These are phyloP conservation scores for Moricandia moricandioides DNA, from an alignment of 345 rosid genomes.

Conservation along the genomic window DNA sequence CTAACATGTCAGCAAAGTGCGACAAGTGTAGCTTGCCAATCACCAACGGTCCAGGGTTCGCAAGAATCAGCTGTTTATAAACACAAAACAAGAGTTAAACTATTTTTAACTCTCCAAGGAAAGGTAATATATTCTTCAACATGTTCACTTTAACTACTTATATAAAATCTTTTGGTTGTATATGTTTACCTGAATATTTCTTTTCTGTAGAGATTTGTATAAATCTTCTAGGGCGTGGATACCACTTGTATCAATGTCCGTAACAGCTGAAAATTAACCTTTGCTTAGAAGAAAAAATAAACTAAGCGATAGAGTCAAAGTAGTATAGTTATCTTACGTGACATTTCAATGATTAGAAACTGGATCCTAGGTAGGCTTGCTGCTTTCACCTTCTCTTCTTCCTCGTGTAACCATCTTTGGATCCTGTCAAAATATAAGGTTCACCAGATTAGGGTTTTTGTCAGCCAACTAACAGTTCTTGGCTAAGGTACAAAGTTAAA, in stretches of 20 bases:
- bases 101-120: not conserved
- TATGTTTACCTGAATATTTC: slow-evolving; percentile 61
- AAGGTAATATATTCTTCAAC: slow-evolving; percentile 9
- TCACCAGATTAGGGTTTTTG: not conserved
- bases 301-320: too few species aligned
- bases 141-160: too few species aligned
- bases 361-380: slow-evolving; percentile 42
- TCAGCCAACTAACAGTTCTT: slow-evolving; percentile 5
- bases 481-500: slow-evolving; percentile 2
- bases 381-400: slow-evolving; percentile 58
- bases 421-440: slow-evolving; percentile 46
- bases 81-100: slow-evolving; percentile 2
- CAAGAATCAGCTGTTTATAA: slow-evolving; percentile 57
- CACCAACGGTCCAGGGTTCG: slow-evolving; percentile 89
- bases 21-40: slow-evolving; percentile 78
- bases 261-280: slow-evolving; percentile 56
- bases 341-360: slow-evolving; percentile 79
- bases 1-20: slow-evolving; percentile 38
- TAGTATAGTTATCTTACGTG: slow-evolving; percentile 71
- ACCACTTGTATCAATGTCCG: slow-evolving; percentile 92
- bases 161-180: not conserved
- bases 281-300: not conserved
- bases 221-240: slow-evolving; percentile 79
- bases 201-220: slow-evolving; percentile 60
- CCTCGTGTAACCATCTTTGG: slow-evolving; percentile 79